phyloP scores from a whole-genome alignment of 257 asterid species.

The Nicotiana obtusifolia region DNA sequence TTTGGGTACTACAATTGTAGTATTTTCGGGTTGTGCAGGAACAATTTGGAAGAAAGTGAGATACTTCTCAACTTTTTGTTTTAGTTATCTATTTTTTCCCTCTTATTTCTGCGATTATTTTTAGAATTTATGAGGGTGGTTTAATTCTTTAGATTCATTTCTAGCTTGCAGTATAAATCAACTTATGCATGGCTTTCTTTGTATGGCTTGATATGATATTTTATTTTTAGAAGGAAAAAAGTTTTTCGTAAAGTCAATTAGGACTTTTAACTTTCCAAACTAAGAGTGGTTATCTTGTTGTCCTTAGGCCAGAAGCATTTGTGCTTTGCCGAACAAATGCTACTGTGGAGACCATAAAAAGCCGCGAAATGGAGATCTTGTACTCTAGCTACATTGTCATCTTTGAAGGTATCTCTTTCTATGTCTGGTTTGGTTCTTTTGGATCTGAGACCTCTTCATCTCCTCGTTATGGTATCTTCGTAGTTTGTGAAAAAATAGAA shows the following conservation, averaged over 20 bases:
- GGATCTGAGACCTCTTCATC: neutral
- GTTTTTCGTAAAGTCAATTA: neutral
- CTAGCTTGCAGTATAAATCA: too few species aligned
- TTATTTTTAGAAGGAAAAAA: too few species aligned
- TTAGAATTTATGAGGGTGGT: too few species aligned
- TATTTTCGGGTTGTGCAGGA: too few species aligned
- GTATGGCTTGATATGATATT: constrained; percentile 4
- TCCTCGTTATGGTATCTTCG: too few species aligned
- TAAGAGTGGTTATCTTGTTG: neutral
- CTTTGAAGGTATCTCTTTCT: constrained; percentile 46
- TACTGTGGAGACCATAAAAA: constrained; percentile 36
- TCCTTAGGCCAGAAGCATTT: constrained; percentile 64
- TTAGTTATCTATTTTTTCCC: too few species aligned
- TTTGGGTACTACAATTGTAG: too few species aligned
- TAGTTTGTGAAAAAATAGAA: too few species aligned
- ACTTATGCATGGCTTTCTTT: constrained; percentile 1
- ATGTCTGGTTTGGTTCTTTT: neutral
- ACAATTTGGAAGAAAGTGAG: too few species aligned
- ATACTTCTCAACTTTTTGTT: too few species aligned
- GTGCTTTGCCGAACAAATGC: constrained; percentile 59
- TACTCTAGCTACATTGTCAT: constrained; percentile 70
- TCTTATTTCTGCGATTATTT: too few species aligned
- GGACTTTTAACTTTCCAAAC: neutral
- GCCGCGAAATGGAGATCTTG: constrained; percentile 56
- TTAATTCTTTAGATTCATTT: too few species aligned